Evolutionary conservation across 345 rosid genomes (phyloP), one percentile per base, ranked within the genome.

Genomic region (Dovyalis caffra): DNA sequence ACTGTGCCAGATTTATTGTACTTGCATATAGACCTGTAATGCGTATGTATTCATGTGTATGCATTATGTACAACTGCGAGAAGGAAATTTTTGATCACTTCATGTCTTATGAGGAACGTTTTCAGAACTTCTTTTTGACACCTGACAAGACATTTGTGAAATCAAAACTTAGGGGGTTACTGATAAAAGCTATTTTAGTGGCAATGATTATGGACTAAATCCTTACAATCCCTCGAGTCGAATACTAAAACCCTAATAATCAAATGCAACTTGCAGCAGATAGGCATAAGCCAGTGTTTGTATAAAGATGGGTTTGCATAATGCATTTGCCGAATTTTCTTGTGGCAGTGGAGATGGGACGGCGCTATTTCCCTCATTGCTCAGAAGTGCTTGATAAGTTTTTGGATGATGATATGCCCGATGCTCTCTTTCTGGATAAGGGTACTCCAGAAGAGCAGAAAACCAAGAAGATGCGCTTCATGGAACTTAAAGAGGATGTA

Each of bases 401-500:
- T 62, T 18, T 85, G 67, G 87, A 74, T 1, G 82, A 73, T 53
- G 82, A 83, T 6, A 47, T 74, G 45, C 80, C 82, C 2, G 87
- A 83, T 28, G 77, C 76, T 1, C 18, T 74, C 6, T 78, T 69
- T 16, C 82, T 87, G 1, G 87, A 83, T 16, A 69, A 72, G 66
- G 88, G 88, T 4, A 83, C 78, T 18, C 66, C 74, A 11, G 88
- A 85, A 49, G 90, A 87, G 64, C 79, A 80, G 67, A 72, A 47
- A 9, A n/a, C 6, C 37, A 87, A 84, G 82, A 83, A 49, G 73
- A 76, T 10, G 74, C 84, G 90, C 2, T 82, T 74, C 82, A 64
- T 18, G 64, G 90, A 87, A 49, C 85, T 87, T 25, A 84, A 81
- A 73, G 86, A 85, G 0, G 88, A 78, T 16, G 69, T 87, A 8